phyloP scores from a whole-genome alignment of 2,329 filamentous ascomycete genomes.

The Ophiobolus disseminans region DNA sequence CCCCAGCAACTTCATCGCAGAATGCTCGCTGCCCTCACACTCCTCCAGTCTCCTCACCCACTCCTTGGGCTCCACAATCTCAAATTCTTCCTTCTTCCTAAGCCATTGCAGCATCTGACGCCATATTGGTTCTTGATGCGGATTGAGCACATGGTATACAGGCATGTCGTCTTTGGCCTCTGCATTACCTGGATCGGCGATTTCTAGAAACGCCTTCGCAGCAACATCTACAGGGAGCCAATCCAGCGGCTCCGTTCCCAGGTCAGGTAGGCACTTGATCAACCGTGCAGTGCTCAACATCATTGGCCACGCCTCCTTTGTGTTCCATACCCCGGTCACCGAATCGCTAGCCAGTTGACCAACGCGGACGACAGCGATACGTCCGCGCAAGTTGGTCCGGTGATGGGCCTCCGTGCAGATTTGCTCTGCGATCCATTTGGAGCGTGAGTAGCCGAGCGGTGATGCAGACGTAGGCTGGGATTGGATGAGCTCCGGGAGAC shows the following conservation, averaged over 20 bases:
- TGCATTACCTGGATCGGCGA: slow-evolving; percentile 27
- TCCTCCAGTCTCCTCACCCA: slow-evolving; percentile 55
- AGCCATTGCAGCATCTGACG: slow-evolving; percentile 57
- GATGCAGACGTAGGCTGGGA: slow-evolving; percentile 54
- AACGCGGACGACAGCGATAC: slow-evolving; percentile 47
- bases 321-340: slow-evolving; percentile 37
- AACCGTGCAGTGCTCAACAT: slow-evolving; percentile 42
- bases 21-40: slow-evolving; percentile 47
- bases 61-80: slow-evolving; percentile 50
- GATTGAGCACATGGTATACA: slow-evolving; percentile 61
- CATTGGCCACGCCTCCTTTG: slow-evolving; percentile 46
- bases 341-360: slow-evolving; percentile 51
- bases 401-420: slow-evolving; percentile 55
- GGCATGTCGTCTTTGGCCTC: slow-evolving; percentile 13
- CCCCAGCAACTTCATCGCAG: slow-evolving; percentile 56
- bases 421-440: slow-evolving; percentile 64
- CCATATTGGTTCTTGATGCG: slow-evolving; percentile 54
- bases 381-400: slow-evolving; percentile 36
- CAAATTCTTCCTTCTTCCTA: slow-evolving; percentile 46
- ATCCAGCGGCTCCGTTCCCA: slow-evolving; percentile 35
- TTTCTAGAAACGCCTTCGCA: slow-evolving; percentile 58
- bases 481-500: slow-evolving; percentile 53
- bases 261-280: slow-evolving; percentile 39
- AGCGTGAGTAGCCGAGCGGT: slow-evolving; percentile 62
- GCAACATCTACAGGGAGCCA: slow-evolving; percentile 46